Conservation (phyloP, 2,329 filamentous ascomycete genomes). For the Cyphellophora europaea region DNA sequence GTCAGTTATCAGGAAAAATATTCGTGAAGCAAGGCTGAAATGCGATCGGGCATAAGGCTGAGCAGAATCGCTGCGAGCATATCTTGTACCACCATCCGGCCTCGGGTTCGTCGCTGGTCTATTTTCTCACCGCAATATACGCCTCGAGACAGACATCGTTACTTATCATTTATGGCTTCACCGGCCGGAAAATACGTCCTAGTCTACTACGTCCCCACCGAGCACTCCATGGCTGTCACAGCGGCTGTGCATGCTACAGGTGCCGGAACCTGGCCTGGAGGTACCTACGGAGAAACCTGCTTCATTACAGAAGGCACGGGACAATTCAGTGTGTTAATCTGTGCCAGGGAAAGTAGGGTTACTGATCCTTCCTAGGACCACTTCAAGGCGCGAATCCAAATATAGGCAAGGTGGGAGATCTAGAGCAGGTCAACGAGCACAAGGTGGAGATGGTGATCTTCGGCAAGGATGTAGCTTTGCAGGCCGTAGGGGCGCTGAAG, state of each 20-base stretch:
- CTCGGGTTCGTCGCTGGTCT: too few relatives aligned
- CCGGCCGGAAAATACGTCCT: constrained; percentile 25
- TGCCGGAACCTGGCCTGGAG: constrained; percentile 30
- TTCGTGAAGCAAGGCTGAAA: too few relatives aligned
- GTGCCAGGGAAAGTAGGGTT: too few relatives aligned
- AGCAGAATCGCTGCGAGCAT: too few relatives aligned
- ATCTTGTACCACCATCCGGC: too few relatives aligned
- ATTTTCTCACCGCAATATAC: too few relatives aligned
- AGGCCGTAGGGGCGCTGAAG: constrained; percentile 31
- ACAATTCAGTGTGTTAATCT: constrained; percentile 26
- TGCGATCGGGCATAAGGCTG: too few relatives aligned
- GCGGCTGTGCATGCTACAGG: constrained; percentile 32
- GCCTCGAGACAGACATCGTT: too few relatives aligned
- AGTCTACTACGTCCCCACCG: constrained; percentile 32
- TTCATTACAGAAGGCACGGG: constrained; percentile 31
- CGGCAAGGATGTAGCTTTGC: constrained; percentile 26
- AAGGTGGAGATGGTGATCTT: constrained; percentile 35
- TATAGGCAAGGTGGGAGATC: constrained; percentile 28
- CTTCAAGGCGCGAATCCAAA: constrained; percentile 29
- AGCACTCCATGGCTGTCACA: constrained; percentile 30
- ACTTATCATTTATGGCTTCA: too few relatives aligned
- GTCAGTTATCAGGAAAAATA: too few relatives aligned
- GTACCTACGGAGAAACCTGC: constrained; percentile 26
- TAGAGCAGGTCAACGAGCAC: constrained; percentile 33
- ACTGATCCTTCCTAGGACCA: too few relatives aligned